Evolutionary conservation across 2,329 filamentous ascomycete genomes (phyloP).

Genomic region (Epichloe uncinata): DNA sequence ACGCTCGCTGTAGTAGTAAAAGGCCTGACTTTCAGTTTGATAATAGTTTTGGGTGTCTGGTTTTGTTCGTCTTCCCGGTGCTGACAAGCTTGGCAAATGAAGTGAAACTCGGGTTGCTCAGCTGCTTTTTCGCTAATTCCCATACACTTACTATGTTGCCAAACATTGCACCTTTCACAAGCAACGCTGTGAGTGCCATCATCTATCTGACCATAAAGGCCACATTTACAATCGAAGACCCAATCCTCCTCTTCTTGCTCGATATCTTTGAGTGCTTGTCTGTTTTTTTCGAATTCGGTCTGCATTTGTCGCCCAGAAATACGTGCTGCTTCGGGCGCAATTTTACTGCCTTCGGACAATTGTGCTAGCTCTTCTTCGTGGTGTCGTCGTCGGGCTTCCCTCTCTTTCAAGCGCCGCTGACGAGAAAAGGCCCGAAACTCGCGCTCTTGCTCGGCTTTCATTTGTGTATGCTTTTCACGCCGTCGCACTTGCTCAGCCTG

Average conservation of each 20-base stretch:
- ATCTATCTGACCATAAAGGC: conserved; percentile 81
- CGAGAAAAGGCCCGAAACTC: conserved; percentile 70
- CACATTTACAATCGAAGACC: conserved; percentile 92
- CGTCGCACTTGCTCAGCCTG: conserved; percentile 50
- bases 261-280: conserved; percentile 61
- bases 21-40: conserved; percentile 37
- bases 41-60: conserved; percentile 33
- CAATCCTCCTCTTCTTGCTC: conserved; percentile 68
- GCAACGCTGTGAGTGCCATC: conserved; percentile 89
- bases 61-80: conserved; percentile 53
- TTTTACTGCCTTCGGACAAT: conserved; percentile 63
- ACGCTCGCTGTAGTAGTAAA: conserved; percentile 7
- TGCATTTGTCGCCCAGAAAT: conserved; percentile 71
- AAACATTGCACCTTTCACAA: conserved; percentile 87
- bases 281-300: conserved; percentile 66
- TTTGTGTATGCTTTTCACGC: conserved; percentile 50
- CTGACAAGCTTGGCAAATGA: conserved; percentile 69
- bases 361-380: conserved; percentile 74
- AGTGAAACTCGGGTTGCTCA: conserved; percentile 75
- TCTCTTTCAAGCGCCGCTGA: conserved; percentile 74
- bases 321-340: conserved; percentile 42
- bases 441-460: conserved; percentile 55
- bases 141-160: conserved; percentile 93
- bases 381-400: conserved; percentile 67
- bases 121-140: conserved; percentile 67